Conservation (phyloP, 1,284 basidiomycete species). For the Ceratobasidium sp. region DNA sequence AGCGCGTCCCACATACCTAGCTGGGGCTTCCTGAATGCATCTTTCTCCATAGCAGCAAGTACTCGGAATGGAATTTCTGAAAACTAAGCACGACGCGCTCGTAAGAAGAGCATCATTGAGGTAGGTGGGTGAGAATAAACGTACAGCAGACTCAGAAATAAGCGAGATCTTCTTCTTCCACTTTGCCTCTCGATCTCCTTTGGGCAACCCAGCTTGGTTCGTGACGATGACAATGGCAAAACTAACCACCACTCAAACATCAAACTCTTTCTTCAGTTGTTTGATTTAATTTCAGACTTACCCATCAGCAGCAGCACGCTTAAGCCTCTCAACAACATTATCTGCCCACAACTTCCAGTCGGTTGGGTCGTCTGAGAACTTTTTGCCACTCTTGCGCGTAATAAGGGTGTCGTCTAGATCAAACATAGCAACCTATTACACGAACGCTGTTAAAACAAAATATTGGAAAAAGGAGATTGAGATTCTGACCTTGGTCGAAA, state of each 20-base stretch:
- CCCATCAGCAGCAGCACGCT: constrained; percentile 73
- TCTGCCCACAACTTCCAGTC: constrained; percentile 86
- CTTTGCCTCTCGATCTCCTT: constrained; percentile 61
- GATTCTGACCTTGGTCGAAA: constrained; percentile 19
- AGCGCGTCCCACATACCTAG: constrained; percentile 88
- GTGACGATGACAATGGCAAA: constrained; percentile 83
- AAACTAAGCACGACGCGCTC: constrained; percentile 64
- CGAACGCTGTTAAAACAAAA: too few species aligned
- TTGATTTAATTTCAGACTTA: constrained; percentile 57
- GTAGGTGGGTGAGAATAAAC: constrained; percentile 4
- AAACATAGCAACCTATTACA: constrained; percentile 79
- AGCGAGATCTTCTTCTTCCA: constrained; percentile 84
- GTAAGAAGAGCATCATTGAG: constrained; percentile 1
- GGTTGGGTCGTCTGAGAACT: constrained; percentile 62
- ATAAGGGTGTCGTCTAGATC: constrained; percentile 93
- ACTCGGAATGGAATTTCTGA: constrained; percentile 82
- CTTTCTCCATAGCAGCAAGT: constrained; percentile 82
- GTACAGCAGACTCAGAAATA: constrained; percentile 73
- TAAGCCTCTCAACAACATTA: constrained; percentile 74
- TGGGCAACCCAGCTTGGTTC: constrained; percentile 74
- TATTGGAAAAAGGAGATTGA: not conserved
- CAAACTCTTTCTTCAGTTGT: not conserved
- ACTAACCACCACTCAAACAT: constrained; percentile 58
- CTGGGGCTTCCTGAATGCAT: constrained; percentile 89
- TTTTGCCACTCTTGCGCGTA: constrained; percentile 67